Conservation (phyloP, 1,284 basidiomycete genomes). For the Vanrija pseudolonga region DNA sequence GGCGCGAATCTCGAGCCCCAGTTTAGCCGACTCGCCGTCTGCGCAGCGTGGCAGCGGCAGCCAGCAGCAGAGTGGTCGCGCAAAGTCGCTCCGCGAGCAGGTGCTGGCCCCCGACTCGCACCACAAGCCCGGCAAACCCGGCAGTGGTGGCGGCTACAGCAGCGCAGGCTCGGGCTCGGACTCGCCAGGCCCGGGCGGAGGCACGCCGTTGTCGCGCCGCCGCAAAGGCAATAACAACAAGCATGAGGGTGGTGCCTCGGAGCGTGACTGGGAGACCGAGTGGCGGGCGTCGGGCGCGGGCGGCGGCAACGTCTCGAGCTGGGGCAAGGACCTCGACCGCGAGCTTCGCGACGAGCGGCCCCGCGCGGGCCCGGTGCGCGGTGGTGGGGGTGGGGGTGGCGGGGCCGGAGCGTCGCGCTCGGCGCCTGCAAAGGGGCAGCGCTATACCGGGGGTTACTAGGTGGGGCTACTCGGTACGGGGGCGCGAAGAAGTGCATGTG, state of each 20-base stretch:
- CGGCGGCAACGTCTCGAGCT: slow-evolving; percentile 19
- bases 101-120: neutral
- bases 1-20: neutral
- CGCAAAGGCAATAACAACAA: neutral
- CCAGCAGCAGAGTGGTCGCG: too few relatives aligned
- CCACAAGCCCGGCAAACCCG: neutral
- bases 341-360: slow-evolving; percentile 2
- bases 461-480: neutral
- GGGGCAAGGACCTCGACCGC: slow-evolving; percentile 21
- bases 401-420: neutral
- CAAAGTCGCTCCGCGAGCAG: neutral
- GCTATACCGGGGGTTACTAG: slow-evolving; percentile 25
- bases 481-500: neutral
- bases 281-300: slow-evolving; percentile 20
- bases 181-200: neutral
- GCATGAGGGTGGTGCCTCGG: neutral
- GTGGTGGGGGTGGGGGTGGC: too few relatives aligned
- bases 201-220: neutral
- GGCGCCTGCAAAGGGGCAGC: slow-evolving; percentile 12
- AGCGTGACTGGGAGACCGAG: slow-evolving; percentile 11
- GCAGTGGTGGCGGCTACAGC: too few relatives aligned
- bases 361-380: neutral
- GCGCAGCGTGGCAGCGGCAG: neutral
- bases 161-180: neutral
- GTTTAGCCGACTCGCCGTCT: neutral